Conservation (phyloP, 2,329 filamentous ascomycete genomes). For the Colletotrichum lini region DNA sequence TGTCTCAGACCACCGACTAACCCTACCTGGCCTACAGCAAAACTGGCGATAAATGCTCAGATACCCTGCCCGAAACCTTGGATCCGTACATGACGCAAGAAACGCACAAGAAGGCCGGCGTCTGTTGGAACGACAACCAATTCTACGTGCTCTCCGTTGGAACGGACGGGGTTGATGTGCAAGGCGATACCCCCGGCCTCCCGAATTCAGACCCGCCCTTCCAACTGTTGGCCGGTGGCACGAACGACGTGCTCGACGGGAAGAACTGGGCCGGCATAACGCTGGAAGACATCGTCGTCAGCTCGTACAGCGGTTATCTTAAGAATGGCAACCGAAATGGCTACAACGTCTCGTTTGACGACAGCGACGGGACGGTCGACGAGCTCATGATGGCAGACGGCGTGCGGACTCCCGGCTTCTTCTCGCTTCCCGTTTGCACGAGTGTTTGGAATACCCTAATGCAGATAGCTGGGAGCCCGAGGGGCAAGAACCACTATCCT, state of each 20-base stretch:
- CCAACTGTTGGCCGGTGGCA: neutral
- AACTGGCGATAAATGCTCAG: slow-evolving; percentile 24
- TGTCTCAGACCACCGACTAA: neutral
- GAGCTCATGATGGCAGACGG: slow-evolving; percentile 10
- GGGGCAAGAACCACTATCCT: neutral
- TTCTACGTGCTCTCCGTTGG: slow-evolving; percentile 24
- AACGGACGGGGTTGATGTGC: neutral
- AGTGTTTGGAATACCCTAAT: slow-evolving; percentile 25
- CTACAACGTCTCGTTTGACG: slow-evolving; percentile 18
- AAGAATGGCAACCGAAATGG: slow-evolving; percentile 26
- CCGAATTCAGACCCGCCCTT: slow-evolving; percentile 17
- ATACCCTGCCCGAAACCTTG: slow-evolving; percentile 14
- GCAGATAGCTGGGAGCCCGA: slow-evolving; percentile 4
- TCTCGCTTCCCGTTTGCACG: slow-evolving; percentile 24
- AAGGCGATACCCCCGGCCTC: neutral
- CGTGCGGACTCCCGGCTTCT: slow-evolving; percentile 25
- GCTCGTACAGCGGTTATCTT: slow-evolving; percentile 12
- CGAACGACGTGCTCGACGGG: slow-evolving; percentile 22
- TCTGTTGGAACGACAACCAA: slow-evolving; percentile 30
- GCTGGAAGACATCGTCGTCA: slow-evolving; percentile 32
- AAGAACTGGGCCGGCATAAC: slow-evolving; percentile 26
- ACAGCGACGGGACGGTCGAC: slow-evolving; percentile 9
- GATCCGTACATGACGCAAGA: slow-evolving; percentile 27
- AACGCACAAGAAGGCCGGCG: slow-evolving; percentile 11
- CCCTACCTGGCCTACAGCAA: neutral